Conservation (phyloP, 306 rosid genomes). For the Fragaria nilgerrensis region DNA sequence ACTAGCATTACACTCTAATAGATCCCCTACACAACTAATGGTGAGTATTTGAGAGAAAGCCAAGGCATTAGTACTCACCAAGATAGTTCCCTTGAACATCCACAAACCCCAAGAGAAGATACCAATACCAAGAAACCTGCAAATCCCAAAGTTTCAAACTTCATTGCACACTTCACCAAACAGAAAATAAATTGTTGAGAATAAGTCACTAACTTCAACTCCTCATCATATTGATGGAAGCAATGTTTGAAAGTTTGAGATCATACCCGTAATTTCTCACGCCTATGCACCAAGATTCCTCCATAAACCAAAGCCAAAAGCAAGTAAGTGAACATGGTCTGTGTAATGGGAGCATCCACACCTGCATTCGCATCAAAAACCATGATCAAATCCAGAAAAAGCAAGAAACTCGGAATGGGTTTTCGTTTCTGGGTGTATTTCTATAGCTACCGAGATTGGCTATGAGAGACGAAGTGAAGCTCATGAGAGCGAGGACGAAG, state of each 20-base stretch:
- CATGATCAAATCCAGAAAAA: neutral
- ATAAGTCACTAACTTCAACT: neutral
- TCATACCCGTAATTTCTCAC: conserved; percentile 40
- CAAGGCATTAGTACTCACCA: conserved; percentile 37
- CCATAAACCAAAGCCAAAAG: conserved; percentile 57
- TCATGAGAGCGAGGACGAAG: conserved; percentile 39
- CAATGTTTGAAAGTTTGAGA: neutral
- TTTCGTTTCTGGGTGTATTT: neutral
- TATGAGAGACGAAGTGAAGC: conserved; percentile 60
- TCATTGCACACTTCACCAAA: neutral
- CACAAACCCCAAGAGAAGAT: conserved; percentile 53
- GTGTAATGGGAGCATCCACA: conserved; percentile 58
- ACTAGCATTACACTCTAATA: neutral
- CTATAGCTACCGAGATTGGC: conserved; percentile 41
- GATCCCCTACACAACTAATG: neutral
- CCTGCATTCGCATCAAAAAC: conserved; percentile 26
- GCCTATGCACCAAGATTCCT: conserved; percentile 51
- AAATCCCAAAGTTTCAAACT: conserved; percentile 8
- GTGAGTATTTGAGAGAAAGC: neutral
- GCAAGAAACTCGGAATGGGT: neutral
- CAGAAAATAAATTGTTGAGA: neutral
- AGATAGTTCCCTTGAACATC: conserved; percentile 71
- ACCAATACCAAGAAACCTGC: conserved; percentile 84
- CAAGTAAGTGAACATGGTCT: conserved; percentile 43
- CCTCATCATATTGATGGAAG: neutral